These are phyloP conservation scores for Acanthamoeba healyi DNA, from an alignment of 208 protist species.

Conservation along the genomic window DNA sequence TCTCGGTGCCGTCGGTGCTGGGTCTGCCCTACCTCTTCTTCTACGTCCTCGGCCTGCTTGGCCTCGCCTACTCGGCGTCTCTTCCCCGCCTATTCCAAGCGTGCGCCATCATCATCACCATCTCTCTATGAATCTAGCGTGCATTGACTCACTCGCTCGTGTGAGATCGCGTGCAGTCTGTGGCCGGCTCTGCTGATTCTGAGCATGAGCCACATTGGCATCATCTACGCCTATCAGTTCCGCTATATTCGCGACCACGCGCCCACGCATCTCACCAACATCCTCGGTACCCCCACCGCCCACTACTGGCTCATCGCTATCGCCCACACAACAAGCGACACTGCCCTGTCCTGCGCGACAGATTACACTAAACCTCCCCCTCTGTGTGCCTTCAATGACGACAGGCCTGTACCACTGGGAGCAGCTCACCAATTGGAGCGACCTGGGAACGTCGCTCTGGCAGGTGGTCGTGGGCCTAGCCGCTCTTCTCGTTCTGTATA, in stretches of 20 bases:
- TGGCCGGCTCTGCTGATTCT: constrained; percentile 25
- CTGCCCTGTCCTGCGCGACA: too few species aligned
- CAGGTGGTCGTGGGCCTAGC: constrained; percentile 1
- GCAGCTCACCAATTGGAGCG: constrained; percentile 42
- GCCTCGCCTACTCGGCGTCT: background rate
- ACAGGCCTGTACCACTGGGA: constrained; percentile 21
- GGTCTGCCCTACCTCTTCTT: constrained; percentile 38
- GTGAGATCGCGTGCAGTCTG: background rate
- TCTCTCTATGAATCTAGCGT: too few species aligned
- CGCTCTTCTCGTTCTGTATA: constrained; percentile 15
- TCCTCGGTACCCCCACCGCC: background rate
- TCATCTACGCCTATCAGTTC: constrained; percentile 57
- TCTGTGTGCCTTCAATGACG: too few species aligned
- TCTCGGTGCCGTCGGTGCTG: background rate
- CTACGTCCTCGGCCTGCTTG: constrained; percentile 8
- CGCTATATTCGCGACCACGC: background rate
- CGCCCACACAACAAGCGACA: too few species aligned
- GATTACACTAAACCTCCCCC: too few species aligned
- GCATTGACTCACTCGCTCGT: background rate
- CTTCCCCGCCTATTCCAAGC: constrained; percentile 1
- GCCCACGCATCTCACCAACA: background rate
- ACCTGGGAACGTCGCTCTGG: constrained; percentile 24
- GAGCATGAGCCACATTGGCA: background rate
- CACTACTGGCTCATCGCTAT: too few species aligned
- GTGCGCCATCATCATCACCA: too few species aligned